These are phyloP conservation scores for Oryza coarctata DNA, from an alignment of 176 grass and related monocot genomes.

Conservation along the genomic window DNA sequence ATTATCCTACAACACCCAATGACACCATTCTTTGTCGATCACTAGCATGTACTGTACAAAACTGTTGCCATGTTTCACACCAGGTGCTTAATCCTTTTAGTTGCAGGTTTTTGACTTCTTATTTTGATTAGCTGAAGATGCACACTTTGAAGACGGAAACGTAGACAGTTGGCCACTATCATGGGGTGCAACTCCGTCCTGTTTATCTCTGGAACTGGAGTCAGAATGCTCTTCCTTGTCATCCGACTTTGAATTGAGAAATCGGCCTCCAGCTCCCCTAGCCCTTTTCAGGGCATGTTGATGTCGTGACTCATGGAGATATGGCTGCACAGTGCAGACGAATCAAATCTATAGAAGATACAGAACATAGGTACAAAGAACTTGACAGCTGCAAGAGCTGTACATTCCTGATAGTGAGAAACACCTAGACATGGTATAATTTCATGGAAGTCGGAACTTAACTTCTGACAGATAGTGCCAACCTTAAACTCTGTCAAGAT, in stretches of 20 bases:
- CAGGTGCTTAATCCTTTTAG: background rate
- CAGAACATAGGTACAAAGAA: background rate
- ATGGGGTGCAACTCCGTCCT: conserved; percentile 11
- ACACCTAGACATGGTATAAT: background rate
- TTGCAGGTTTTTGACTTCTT: background rate
- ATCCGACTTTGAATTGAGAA: conserved; percentile 61
- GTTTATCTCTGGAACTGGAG: conserved; percentile 44
- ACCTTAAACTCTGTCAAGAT: background rate
- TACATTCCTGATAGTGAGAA: conserved; percentile 2
- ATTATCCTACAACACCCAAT: conserved; percentile 38
- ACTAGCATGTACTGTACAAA: conserved; percentile 53
- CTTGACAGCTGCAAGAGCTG: background rate
- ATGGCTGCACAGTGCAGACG: conserved; percentile 41
- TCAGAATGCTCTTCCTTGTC: conserved; percentile 50
- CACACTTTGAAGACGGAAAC: conserved; percentile 21
- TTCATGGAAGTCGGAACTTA: background rate
- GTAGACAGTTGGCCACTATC: conserved; percentile 22
- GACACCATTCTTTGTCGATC: conserved; percentile 14
- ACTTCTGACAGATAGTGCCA: background rate
- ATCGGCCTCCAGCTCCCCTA: conserved; percentile 65
- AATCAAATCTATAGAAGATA: background rate
- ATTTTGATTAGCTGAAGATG: conserved; percentile 38
- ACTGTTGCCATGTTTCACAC: background rate
- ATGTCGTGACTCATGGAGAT: conserved; percentile 67
- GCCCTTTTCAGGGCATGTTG: conserved; percentile 69